Base-by-base conservation (phyloP, 2,329 filamentous ascomycete species). In the Thielaviopsis ethacetica region DNA sequence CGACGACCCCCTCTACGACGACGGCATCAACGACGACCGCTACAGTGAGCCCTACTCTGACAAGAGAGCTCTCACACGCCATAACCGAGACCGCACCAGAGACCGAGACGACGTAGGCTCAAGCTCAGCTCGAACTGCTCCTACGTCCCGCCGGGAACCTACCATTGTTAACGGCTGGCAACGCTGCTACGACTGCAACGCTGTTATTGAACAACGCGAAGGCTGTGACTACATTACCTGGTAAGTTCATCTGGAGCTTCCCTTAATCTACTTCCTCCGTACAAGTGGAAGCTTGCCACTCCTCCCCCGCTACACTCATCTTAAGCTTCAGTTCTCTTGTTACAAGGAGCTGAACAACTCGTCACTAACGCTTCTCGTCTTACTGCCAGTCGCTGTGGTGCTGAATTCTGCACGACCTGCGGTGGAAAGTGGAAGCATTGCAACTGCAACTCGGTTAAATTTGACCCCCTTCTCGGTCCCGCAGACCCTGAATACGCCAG, bases 151-250 rank as follows among this genome's bases (percentile, higher is more conserved):
- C 17, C 56, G 60, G 19, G 62, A 62, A 22, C 75, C 85, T 61
- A 84, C 83, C 6, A 81, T 82, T 64, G 74, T 82, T 26, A 75
- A 83, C 57, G 85, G 85, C 24, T 91, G 85, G 84, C 84, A 88
- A 68, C 76, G 81, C 53, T 95, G 88, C 68, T 84, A 83, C 67
- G 82, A 76, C 62, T 95, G 90, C 71, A 81, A 78, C 63, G 75
- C 79, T 47, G 77, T 87, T 74, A 85, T 94, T 52, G 86, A 94
- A 69, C 72, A 89, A 55, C 85, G 85, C 64, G 86, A 91, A 69
- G 88, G 88, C 52, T 90, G 86, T 70, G 91, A 91, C 71, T 89
- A 91, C 68, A 91, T 94, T 81, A 89, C 82, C 27, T 95, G 89
- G 84, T 87, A 74, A 71, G 81, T 71, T 13, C 27, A n/a, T 21